Evolutionary conservation across 352 stramenopile genomes (phyloP), one percentile per base, ranked within the genome.

Genomic region (Stramenopiles sp.): DNA sequence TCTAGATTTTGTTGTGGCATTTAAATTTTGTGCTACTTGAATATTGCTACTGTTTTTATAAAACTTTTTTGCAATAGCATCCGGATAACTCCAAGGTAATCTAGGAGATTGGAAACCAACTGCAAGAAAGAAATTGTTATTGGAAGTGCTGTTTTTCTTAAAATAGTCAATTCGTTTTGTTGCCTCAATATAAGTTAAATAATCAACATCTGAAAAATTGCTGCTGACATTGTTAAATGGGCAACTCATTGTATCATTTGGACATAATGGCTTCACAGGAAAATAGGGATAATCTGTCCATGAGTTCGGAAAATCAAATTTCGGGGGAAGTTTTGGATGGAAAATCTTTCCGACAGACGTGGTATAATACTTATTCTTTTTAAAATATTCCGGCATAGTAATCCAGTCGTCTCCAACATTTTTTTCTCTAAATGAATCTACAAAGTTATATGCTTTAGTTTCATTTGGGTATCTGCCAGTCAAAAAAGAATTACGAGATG

Each of bases 61-160:
- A n/a, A n/a, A n/a, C n/a, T n/a, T n/a, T n/a, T n/a, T n/a, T n/a
- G n/a, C n/a, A n/a, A n/a, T n/a, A n/a, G n/a, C n/a, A n/a, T n/a
- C n/a, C n/a, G n/a, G 81, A 27, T 83, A 38, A 78, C 30, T 29
- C 81, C 81, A 83, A 74, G 78, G 78, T 6, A 43, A 53, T 73
- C 83, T 80, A 30, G 81, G 81, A 30, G 83, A 69, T 69, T 83
- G 81, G 74, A 84, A 83, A 32, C 81, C 81, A n/a, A 84, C 77
- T 31, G 43, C 81, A 23, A 83, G 23, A 31, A 83, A 81, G 63
- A 84, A 84, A 4, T 79, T 79, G 7, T 43, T 29, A 7, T 30
- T 13, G 27, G 30, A 0, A 4, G 81, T 80, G 7, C 32, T 30
- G 76, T 43, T 43, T 32, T 78, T n/a, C n/a, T n/a, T n/a, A n/a